Evolutionary conservation across 176 grass and related monocot genomes (phyloP).

Genomic region (Microstegium vimineum): DNA sequence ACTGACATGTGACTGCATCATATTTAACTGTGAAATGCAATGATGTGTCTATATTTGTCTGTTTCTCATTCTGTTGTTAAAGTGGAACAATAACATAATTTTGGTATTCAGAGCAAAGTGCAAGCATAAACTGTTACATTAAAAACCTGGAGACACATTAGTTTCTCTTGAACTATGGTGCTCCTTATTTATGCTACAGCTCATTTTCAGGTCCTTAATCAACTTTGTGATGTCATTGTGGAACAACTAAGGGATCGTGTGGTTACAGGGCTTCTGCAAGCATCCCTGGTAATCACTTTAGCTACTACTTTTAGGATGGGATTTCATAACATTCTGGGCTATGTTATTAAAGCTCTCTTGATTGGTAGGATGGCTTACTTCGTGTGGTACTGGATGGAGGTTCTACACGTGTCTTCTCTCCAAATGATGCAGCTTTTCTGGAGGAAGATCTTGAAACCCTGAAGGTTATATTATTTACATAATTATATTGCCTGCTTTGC

Average conservation of each 20-base stretch:
- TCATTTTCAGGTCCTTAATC: constrained; percentile 73
- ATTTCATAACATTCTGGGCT: constrained; percentile 14
- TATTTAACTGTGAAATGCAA: constrained; percentile 16
- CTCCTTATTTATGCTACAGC: constrained; percentile 4
- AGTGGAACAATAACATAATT: not conserved
- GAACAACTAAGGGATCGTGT: constrained; percentile 91
- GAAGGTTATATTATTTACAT: constrained; percentile 58
- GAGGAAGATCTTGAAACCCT: constrained; percentile 97
- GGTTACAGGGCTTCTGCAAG: constrained; percentile 96
- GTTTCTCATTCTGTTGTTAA: not conserved
- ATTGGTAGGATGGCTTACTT: constrained; percentile 79
- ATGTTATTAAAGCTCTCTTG: constrained; percentile 19
- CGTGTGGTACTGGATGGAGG: constrained; percentile 97
- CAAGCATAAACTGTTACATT: constrained; percentile 10
- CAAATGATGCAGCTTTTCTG: constrained; percentile 68
- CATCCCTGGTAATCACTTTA: constrained; percentile 71
- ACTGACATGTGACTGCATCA: constrained; percentile 14
- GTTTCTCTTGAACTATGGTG: constrained; percentile 12
- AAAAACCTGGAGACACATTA: not conserved
- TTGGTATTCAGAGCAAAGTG: not conserved
- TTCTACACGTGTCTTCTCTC: constrained; percentile 69
- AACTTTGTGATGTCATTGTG: constrained; percentile 85
- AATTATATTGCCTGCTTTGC: constrained; percentile 16
- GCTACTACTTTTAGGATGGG: constrained; percentile 4
- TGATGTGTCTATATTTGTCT: not conserved